These are phyloP conservation scores for Prunus campanulata DNA, from an alignment of 306 rosid species.

Conservation along the genomic window DNA sequence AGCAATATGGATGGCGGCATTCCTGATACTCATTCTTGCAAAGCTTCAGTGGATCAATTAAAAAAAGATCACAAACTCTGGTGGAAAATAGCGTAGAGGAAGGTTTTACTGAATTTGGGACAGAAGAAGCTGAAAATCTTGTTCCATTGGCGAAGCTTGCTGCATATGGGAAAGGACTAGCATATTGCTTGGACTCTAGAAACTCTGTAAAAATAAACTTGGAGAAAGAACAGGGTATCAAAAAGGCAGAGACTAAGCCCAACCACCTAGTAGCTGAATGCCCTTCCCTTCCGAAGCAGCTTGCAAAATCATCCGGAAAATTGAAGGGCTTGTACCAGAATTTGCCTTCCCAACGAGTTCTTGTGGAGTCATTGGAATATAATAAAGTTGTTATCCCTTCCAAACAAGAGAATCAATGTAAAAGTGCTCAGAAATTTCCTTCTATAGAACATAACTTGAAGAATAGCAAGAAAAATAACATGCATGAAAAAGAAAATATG, in stretches of 20 bases:
- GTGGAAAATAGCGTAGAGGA: conserved; percentile 14
- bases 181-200: conserved; percentile 22
- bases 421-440: conserved; percentile 28
- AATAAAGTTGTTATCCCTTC: conserved; percentile 25
- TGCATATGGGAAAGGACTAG: conserved; percentile 19
- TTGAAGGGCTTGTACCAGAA: conserved; percentile 32
- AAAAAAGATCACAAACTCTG: conserved; percentile 18
- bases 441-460: conserved; percentile 29
- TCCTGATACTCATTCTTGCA: conserved; percentile 19
- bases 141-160: conserved; percentile 24
- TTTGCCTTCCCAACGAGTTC: conserved; percentile 21
- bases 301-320: conserved; percentile 23
- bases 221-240: conserved; percentile 27
- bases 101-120: conserved; percentile 7
- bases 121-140: conserved; percentile 21
- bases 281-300: conserved; percentile 29
- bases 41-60: conserved; percentile 20
- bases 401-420: conserved; percentile 21
- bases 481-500: conserved; percentile 14
- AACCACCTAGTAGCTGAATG: conserved; percentile 8
- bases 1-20: conserved; percentile 12
- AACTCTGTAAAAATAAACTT: conserved; percentile 13
- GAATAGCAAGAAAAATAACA: conserved; percentile 23
- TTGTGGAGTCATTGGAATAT: conserved; percentile 27
- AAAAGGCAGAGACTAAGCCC: conserved; percentile 19